phyloP scores from a whole-genome alignment of 2,329 filamentous ascomycete species.

The Hymenoscyphus fraxineus region DNA sequence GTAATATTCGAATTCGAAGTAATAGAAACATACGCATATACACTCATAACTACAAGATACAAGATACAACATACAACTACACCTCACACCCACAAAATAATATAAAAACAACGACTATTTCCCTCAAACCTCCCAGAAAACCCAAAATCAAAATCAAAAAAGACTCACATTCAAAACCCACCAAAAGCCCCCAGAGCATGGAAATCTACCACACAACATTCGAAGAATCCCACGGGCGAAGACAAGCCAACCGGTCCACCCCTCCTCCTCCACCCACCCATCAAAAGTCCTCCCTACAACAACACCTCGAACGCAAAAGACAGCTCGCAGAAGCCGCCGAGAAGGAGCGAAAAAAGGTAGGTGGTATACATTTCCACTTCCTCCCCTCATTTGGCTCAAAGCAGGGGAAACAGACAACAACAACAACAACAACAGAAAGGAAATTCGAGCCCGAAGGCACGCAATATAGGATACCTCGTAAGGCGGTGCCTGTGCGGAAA shows the following conservation, averaged over 20 bases:
- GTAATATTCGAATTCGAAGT: no score
- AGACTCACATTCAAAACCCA: no score
- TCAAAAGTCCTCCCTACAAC: no score
- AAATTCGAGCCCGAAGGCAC: neutral
- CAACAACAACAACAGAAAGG: neutral
- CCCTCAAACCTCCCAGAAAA: no score
- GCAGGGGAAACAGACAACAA: neutral
- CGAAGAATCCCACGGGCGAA: neutral
- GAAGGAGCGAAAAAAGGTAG: neutral
- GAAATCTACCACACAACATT: slow-evolving; percentile 4
- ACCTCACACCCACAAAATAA: no score
- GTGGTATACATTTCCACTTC: neutral
- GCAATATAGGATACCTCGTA: neutral
- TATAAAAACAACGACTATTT: no score
- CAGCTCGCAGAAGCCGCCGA: neutral
- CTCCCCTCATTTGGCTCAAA: neutral
- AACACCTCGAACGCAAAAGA: neutral
- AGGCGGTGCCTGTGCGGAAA: neutral
- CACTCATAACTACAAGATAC: no score
- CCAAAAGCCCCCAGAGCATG: neutral
- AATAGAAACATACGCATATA: no score
- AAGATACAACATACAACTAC: no score
- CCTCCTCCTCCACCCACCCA: neutral
- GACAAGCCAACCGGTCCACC: neutral
- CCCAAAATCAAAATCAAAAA: no score